Conservation (phyloP, 441 rosid genomes). For the Manihot esculenta region DNA sequence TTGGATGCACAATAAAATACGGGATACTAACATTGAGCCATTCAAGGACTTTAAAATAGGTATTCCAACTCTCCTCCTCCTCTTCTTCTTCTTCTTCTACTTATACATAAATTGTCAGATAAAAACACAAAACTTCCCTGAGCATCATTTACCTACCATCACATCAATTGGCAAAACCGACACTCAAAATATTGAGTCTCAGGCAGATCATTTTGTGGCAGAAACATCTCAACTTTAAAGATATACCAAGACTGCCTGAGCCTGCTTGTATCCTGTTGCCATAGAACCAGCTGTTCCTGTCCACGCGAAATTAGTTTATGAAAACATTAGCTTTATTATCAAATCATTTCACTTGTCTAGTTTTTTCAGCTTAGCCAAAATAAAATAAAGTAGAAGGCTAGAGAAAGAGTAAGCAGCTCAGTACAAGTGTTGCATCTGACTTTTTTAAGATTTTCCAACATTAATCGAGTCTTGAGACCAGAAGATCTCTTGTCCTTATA, state of each 20-base stretch:
- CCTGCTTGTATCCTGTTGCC: neutral
- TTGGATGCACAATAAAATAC: slow-evolving; percentile 70
- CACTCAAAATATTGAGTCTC: slow-evolving; percentile 1
- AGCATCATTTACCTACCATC: slow-evolving; percentile 15
- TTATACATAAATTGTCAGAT: neutral
- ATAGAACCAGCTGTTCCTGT: neutral
- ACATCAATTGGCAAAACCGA: neutral
- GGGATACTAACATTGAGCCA: slow-evolving; percentile 49
- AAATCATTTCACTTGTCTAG: neutral
- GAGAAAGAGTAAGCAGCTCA: neutral
- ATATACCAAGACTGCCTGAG: neutral
- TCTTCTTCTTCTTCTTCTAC: slow-evolving; percentile 15
- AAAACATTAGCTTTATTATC: neutral
- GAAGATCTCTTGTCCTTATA: neutral
- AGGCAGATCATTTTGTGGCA: neutral
- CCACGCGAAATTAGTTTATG: neutral
- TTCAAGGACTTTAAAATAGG: slow-evolving; percentile 63
- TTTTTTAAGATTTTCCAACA: slow-evolving; percentile 10
- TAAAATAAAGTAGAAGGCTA: neutral
- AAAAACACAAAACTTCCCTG: slow-evolving; percentile 13
- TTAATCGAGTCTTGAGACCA: neutral
- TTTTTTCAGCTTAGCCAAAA: neutral
- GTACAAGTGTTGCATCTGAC: neutral
- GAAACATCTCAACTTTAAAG: slow-evolving; percentile 6
- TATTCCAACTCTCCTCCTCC: slow-evolving; percentile 37